Percentiles rank a stretch among this genome's conserved stretches.
phyloP scores from a whole-genome alignment of 148 eudicot genomes.

The Rhododendron kiyosumense region DNA sequence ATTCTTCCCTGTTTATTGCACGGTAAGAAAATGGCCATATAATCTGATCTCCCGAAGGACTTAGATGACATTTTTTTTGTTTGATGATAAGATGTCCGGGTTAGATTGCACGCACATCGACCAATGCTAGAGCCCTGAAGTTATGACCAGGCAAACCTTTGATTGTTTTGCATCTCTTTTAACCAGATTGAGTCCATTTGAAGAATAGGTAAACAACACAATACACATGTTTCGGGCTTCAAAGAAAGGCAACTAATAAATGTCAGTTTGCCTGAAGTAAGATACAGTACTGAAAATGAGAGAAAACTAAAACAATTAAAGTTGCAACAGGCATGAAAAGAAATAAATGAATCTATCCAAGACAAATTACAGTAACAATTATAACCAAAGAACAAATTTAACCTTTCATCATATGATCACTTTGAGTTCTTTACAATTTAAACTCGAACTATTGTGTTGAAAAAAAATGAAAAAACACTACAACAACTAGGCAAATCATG shows the following conservation, averaged over 20 bases:
- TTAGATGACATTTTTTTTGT: not conserved
- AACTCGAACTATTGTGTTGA: not conserved
- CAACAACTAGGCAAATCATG: not conserved
- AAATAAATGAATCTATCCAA: not conserved
- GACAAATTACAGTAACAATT: not conserved
- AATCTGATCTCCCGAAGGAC: not conserved
- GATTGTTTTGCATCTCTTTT: not conserved
- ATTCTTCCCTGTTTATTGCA: not conserved
- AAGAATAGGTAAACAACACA: not conserved
- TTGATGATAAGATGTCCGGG: not conserved
- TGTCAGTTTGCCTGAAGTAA: not conserved
- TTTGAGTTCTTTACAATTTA: constrained; percentile 9
- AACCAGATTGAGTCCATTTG: not conserved
- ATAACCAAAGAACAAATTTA: not conserved
- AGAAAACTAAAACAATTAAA: not conserved
- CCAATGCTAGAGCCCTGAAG: not conserved
- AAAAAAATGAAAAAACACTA: not conserved
- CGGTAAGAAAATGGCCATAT: not conserved
- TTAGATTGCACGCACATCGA: not conserved
- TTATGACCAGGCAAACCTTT: too few species aligned
- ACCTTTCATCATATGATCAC: not conserved
- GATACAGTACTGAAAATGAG: not conserved
- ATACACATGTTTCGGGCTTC: not conserved
- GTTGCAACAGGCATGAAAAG: not conserved
- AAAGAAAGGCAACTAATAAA: not conserved